A percentile compares a stretch with the other conserved stretches of the same genome.
Evolutionary conservation across 768 basidiomycete genomes (phyloP).

Genomic region (Lactifluus rugatus): DNA sequence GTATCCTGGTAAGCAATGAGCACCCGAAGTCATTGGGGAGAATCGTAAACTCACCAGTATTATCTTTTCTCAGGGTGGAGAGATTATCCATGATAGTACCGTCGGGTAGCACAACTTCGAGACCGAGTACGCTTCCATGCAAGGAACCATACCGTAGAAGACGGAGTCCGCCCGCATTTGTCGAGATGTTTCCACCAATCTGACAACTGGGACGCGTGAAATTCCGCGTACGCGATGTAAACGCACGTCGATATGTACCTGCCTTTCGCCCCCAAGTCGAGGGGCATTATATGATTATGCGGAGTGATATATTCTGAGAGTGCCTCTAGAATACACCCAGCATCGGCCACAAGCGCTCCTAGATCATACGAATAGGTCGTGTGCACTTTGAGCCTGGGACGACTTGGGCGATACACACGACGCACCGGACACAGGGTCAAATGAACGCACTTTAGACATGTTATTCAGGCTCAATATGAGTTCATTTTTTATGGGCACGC

Average conservation of each 20-base stretch:
- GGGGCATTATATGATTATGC: conserved; percentile 90
- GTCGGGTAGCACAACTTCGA: conserved; percentile 93
- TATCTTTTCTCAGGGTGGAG: conserved; percentile 90
- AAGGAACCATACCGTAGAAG: conserved; percentile 90
- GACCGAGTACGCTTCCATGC: conserved; percentile 88
- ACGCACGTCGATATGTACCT: conserved; percentile 40
- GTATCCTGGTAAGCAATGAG: conserved; percentile 51
- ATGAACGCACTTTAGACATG: conserved; percentile 72
- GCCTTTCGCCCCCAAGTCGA: conserved; percentile 93
- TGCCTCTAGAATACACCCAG: conserved; percentile 86
- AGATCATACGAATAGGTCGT: conserved; percentile 1
- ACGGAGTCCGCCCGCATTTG: conserved; percentile 95
- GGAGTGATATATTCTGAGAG: conserved; percentile 80
- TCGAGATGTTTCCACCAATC: conserved; percentile 94
- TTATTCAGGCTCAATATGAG: conserved; percentile 76
- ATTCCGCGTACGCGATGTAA: not conserved
- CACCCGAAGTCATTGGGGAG: not conserved
- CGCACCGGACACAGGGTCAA: conserved; percentile 75
- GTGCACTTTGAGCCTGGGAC: not conserved
- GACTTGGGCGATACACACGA: conserved; percentile 4
- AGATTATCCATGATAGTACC: conserved; percentile 85
- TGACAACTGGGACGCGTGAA: conserved; percentile 59
- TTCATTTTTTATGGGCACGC: conserved; percentile 83
- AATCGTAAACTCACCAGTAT: conserved; percentile 58
- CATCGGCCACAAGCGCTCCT: conserved; percentile 90